A percentile compares a stretch with the other conserved stretches of the same genome.
Evolutionary conservation across 345 rosid species (phyloP).

Genomic region (Arabidopsis arenosa): DNA sequence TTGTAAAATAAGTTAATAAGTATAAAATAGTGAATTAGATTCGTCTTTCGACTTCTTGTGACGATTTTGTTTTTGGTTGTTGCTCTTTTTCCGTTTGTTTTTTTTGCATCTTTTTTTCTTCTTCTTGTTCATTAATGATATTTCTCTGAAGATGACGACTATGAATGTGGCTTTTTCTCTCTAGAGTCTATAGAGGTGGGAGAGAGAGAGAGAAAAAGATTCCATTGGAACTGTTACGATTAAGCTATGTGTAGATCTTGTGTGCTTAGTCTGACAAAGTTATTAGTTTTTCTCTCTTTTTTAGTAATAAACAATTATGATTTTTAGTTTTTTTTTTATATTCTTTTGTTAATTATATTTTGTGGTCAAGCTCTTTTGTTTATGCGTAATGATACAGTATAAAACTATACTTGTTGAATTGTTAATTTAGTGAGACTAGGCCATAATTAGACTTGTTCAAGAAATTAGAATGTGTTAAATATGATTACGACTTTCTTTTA

Average conservation of each 20-base stretch:
- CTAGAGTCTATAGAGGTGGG: neutral
- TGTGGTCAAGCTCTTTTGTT: constrained; percentile 26
- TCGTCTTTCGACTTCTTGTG: constrained; percentile 33
- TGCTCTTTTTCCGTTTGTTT: constrained; percentile 5
- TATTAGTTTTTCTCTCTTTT: constrained; percentile 21
- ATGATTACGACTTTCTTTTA: constrained; percentile 27
- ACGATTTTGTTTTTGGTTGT: constrained; percentile 27
- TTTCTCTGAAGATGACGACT: constrained; percentile 17
- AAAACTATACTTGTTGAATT: neutral
- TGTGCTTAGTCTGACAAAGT: constrained; percentile 49
- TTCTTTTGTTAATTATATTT: neutral
- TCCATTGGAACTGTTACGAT: constrained; percentile 59
- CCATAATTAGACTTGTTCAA: constrained; percentile 35
- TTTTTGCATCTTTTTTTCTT: neutral
- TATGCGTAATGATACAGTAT: constrained; percentile 23
- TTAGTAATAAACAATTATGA: neutral
- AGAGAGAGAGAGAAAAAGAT: constrained; percentile 47
- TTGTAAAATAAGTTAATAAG: constrained; percentile 20
- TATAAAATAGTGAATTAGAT: constrained; percentile 35
- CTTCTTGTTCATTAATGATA: constrained; percentile 14
- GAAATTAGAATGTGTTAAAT: constrained; percentile 20
- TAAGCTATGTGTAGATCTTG: constrained; percentile 57
- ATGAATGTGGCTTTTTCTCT: constrained; percentile 35
- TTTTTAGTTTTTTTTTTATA: neutral
- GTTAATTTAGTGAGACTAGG: constrained; percentile 22